Evolutionary conservation across 108 stramenopile genomes (phyloP), one percentile per base, ranked within the genome.

Genomic region (Mayamaea pseudoterrestris): DNA sequence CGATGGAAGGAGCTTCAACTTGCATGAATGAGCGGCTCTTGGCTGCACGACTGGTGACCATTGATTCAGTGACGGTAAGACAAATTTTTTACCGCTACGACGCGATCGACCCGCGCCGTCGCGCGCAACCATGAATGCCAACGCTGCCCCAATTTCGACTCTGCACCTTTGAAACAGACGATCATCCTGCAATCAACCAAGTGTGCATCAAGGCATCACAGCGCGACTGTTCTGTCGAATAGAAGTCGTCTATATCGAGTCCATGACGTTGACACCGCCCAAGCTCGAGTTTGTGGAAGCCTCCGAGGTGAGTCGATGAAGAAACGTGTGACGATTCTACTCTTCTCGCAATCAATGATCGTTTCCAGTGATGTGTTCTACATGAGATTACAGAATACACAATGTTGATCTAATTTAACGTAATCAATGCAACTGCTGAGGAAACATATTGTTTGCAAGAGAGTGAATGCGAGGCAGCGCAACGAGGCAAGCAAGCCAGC

Each of bases 381-480:
- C 69, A 71, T 71, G 69, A 71, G 69, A 71, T 71, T 71, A 22
- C 69, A 30, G 52, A 60, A 30, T 35, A 20, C 29, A 13, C 37
- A 12, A 25, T 25, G 5, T n/a, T 55, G 13, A 24, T 11, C 14
- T 4, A 11, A 41, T 25, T 41, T 8, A 7, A 17, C 14, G n/a
- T 50, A 50, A 17, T 14, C 14, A 13, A 41, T 50, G 9, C 3
- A 22, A 30, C 44, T 44, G 42, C 16, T 20, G 42, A 43, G 13
- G 37, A 29, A 28, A 23, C 4, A 5, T 8, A 20, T 27, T 53
- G 17, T 25, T 23, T 37, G 18, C 16, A 42, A 35, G 36, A 27
- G 20, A 34, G 14, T 21, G 13, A 18, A 39, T 18, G 13, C 23
- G 40, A 11, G 7, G 35, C 9, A 8, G 13, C 20, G 8, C 11